phyloP scores from a whole-genome alignment of 208 protist genomes.

The Borovskyia barvae region DNA sequence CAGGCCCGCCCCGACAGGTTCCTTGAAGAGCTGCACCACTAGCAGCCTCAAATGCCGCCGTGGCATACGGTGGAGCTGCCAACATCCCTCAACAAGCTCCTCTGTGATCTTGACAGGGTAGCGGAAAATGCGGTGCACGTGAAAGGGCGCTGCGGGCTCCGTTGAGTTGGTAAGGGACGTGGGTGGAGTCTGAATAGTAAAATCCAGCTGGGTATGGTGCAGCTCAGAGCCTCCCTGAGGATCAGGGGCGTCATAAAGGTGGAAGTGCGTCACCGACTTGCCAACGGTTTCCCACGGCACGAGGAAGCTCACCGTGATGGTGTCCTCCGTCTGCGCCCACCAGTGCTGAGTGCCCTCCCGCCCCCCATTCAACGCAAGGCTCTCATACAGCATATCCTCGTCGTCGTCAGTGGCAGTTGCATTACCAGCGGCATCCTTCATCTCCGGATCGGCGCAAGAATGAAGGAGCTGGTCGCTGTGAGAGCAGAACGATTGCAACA shows the following conservation, averaged over 20 bases:
- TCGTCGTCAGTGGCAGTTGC: slow-evolving; percentile 32
- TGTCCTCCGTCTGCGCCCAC: slow-evolving; percentile 74
- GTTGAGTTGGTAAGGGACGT: neutral
- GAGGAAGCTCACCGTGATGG: slow-evolving; percentile 58
- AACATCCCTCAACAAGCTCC: slow-evolving; percentile 71
- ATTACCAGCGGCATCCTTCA: neutral
- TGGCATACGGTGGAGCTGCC: slow-evolving; percentile 64
- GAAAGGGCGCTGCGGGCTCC: neutral
- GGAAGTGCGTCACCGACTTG: slow-evolving; percentile 45
- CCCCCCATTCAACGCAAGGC: slow-evolving; percentile 61
- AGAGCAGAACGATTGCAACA: no score
- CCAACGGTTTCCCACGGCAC: slow-evolving; percentile 43
- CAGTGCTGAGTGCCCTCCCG: slow-evolving; percentile 56
- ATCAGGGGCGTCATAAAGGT: slow-evolving; percentile 11
- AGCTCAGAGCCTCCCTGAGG: neutral
- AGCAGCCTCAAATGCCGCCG: slow-evolving; percentile 45
- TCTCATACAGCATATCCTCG: slow-evolving; percentile 55
- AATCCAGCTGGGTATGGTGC: slow-evolving; percentile 6
- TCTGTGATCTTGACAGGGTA: slow-evolving; percentile 65
- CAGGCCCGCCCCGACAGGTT: slow-evolving; percentile 51
- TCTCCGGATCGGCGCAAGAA: no score
- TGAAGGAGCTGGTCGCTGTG: no score
- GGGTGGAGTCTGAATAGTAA: neutral
- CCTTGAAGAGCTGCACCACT: slow-evolving; percentile 70
- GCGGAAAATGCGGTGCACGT: slow-evolving; percentile 31